Conservation (phyloP, 768 basidiomycete genomes). For the Boletus rubescentipes region DNA sequence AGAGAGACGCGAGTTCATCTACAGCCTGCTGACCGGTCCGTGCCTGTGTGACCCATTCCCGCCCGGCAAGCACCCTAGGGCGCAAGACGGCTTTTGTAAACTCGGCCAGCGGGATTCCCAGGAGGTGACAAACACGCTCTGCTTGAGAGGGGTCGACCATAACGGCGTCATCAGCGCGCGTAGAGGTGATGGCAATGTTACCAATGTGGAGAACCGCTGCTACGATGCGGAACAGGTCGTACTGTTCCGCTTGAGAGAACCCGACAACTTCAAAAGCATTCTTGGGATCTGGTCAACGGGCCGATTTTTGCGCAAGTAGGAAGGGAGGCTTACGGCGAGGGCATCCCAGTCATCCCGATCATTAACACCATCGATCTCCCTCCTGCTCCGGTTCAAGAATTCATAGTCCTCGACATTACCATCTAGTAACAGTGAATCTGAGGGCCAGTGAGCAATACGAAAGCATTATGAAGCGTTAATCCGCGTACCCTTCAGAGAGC, state of each 20-base stretch:
- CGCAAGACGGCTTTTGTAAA: constrained; percentile 87
- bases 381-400: constrained; percentile 85
- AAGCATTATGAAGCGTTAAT: not conserved
- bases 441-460: constrained; percentile 9
- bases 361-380: constrained; percentile 94
- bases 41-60: constrained; percentile 96
- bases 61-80: constrained; percentile 88
- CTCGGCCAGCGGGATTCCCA: constrained; percentile 84
- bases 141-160: constrained; percentile 84
- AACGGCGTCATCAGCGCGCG: constrained; percentile 74
- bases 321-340: constrained; percentile 53
- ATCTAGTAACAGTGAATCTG: constrained; percentile 73
- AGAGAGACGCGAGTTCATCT: constrained; percentile 87
- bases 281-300: constrained; percentile 37
- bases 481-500: constrained; percentile 62
- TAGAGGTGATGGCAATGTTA: constrained; percentile 81
- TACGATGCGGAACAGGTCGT: constrained; percentile 91
- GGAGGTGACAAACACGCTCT: constrained; percentile 84
- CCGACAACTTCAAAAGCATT: constrained; percentile 87
- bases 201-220: constrained; percentile 95
- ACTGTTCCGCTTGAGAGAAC: constrained; percentile 79
- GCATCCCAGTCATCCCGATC: constrained; percentile 86
- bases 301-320: not conserved
- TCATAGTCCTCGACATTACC: constrained; percentile 80
- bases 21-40: constrained; percentile 88